Percentiles rank a stretch among this genome's conserved stretches.
Conservation (phyloP, 768 basidiomycete genomes). For the Auricularia cornea region DNA sequence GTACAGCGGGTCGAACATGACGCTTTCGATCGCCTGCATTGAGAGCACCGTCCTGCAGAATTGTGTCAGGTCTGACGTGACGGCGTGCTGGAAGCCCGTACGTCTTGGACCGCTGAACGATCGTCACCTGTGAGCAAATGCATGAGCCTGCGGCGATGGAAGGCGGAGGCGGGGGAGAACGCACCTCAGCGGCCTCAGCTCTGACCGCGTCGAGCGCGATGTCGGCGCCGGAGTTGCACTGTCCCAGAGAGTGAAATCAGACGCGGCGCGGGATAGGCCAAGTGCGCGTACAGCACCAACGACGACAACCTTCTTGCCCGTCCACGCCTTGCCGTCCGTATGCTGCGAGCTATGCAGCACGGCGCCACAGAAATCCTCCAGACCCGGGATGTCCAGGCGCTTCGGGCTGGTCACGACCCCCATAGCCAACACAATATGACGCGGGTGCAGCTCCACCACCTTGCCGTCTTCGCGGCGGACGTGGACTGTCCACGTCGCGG, state of each 20-base stretch:
- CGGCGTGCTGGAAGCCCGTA: no score
- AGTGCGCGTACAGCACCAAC: background rate
- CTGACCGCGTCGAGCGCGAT: constrained; percentile 1
- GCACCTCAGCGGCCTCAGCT: background rate
- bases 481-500: constrained; percentile 15
- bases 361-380: background rate
- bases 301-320: background rate
- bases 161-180: background rate
- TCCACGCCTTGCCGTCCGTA: background rate
- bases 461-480: background rate
- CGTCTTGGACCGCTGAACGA: no score
- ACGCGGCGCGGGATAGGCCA: background rate
- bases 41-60: background rate
- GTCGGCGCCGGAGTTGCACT: constrained; percentile 3
- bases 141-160: background rate
- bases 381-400: background rate
- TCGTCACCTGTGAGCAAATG: background rate
- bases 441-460: background rate
- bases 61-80: no score
- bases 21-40: background rate
- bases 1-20: background rate
- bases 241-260: background rate
- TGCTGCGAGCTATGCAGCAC: background rate
- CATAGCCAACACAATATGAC: background rate
- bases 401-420: background rate